Base-by-base conservation (phyloP, 768 basidiomycete genomes). In the Kwoniella botswanensis region DNA sequence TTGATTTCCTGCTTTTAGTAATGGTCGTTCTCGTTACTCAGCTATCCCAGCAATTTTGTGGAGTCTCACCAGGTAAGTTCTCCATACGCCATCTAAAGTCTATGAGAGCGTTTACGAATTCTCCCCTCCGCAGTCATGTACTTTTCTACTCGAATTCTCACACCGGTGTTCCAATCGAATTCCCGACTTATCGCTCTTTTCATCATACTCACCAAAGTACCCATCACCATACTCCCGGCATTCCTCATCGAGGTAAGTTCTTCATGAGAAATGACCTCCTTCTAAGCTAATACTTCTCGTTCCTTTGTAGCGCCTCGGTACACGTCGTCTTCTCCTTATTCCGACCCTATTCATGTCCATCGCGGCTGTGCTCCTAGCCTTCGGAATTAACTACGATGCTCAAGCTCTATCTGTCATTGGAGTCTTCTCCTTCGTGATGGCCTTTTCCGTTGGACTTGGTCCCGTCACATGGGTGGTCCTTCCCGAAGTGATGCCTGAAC, bases 381-480 rank as follows among this genome's bases (percentile, higher is more conserved):
- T 78, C 86, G 88, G 55, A 84, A 71, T 81, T 43, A 81, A 81
- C 67, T 63, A 61, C 54, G 71, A 71, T 60, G 71, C 72, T 24
- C 70, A 86, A 15, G 75, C 92, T 18, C 87, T 92, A 4, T 93
- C 92, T 72, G 79, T 91, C 22, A 88, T 90, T 3, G 90, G 93
- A 54, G 83, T 92, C 59, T 67, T 79, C 57, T 88, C n/a, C 4
- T 95, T 94, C 80, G 89, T 95, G 35, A 92, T 92, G 83, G 92
- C 93, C 2, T 97, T 94, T 82, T 92, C 93, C 1, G 84, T 91
- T 46, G 95, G 95, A 2, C 86, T 97, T n/a, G 95, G 95, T 1
- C 95, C 95, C 0, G 86, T 97, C 50, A 94, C 94, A 0, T 98
- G 94, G 80, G 90, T 98, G 41, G 90, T 97, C 83, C 90, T 94